Evolutionary conservation across 148 eudicot genomes (phyloP).

Genomic region (Fagopyrum esculentum): DNA sequence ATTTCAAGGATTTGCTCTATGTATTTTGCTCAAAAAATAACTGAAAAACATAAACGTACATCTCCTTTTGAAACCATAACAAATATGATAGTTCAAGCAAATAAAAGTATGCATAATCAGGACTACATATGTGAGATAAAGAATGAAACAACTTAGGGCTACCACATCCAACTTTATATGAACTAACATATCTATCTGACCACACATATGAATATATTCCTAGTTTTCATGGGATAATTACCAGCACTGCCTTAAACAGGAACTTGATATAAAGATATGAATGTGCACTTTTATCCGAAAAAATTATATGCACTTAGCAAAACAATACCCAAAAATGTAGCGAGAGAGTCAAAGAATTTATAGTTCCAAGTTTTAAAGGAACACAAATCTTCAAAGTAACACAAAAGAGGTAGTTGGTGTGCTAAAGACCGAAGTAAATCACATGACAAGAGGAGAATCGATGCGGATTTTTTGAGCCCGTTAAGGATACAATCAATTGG

Average conservation of each 20-base stretch:
- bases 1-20: no score
- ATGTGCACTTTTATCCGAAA: neutral
- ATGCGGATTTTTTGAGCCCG: constrained; percentile 60
- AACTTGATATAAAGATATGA: neutral
- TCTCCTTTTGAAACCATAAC: neutral
- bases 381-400: no score
- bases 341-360: no score
- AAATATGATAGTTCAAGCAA: neutral
- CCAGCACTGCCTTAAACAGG: neutral
- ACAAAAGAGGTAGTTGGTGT: neutral
- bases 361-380: no score
- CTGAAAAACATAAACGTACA: neutral
- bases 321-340: neutral
- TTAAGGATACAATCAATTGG: neutral
- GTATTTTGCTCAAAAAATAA: neutral
- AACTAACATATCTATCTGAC: neutral
- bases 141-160: neutral
- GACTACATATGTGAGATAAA: neutral
- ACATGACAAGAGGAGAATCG: constrained; percentile 88
- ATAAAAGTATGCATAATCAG: neutral
- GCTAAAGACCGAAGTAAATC: constrained; percentile 10
- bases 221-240: neutral
- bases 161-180: neutral
- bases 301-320: neutral
- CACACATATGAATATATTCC: neutral